A percentile compares a stretch with the other conserved stretches of the same genome.
Conservation (phyloP, 768 basidiomycete genomes). For the Leccinellum rugosiceps region DNA sequence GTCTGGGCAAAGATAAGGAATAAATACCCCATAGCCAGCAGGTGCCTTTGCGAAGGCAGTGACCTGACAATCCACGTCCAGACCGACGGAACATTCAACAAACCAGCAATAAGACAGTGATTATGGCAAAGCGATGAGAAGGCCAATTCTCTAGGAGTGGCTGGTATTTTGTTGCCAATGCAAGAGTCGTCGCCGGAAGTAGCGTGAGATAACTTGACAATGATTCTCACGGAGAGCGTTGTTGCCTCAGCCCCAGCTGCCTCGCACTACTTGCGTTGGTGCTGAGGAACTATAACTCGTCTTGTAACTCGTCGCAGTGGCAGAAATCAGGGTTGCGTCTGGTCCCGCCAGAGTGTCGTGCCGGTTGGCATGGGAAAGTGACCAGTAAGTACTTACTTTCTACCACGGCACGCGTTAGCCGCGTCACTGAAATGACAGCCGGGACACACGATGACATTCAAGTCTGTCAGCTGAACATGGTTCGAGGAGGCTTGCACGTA, state of each 20-base stretch:
- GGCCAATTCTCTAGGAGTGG: not conserved
- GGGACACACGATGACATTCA: not conserved
- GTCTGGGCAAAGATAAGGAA: slow-evolving; percentile 16
- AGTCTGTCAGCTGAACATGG: not conserved
- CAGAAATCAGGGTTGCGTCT: too few relatives aligned
- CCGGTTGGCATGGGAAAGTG: not conserved
- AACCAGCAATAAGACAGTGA: not conserved
- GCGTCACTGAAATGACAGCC: not conserved
- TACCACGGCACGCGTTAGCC: not conserved
- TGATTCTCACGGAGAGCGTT: not conserved
- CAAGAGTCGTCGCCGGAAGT: not conserved
- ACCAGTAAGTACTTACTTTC: not conserved
- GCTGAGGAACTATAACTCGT: not conserved
- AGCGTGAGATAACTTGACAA: not conserved
- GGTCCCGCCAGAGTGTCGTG: not conserved
- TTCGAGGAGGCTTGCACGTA: not conserved
- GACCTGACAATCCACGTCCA: not conserved
- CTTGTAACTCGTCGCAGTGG: too few relatives aligned
- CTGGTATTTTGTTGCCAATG: not conserved
- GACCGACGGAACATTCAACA: not conserved
- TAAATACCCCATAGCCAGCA: not conserved
- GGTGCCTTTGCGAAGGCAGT: not conserved
- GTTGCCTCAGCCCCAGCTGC: not conserved
- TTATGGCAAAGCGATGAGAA: not conserved
- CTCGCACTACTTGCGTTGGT: not conserved